These are phyloP conservation scores for Ganoderma multipileum DNA, from an alignment of 1,284 basidiomycete species.

Conservation along the genomic window DNA sequence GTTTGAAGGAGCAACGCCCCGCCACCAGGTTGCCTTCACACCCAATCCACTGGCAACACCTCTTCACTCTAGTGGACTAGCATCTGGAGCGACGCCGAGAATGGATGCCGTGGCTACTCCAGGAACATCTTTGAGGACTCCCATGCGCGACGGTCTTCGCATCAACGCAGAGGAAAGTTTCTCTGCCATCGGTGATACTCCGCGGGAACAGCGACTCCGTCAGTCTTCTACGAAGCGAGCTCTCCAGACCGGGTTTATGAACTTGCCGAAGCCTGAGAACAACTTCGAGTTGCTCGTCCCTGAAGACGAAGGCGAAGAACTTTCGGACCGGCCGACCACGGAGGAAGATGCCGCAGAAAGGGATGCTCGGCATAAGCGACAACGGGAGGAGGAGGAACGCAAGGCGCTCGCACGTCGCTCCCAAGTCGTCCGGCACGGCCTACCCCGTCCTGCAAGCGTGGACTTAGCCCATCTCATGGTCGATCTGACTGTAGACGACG, in stretches of 20 bases:
- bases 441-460: conserved; percentile 90
- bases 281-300: conserved; percentile 97
- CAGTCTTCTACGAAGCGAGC: conserved; percentile 71
- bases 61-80: conserved; percentile 53
- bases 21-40: conserved; percentile 87
- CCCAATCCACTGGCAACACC: conserved; percentile 97
- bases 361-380: conserved; percentile 78
- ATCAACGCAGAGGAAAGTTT: conserved; percentile 81
- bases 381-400: conserved; percentile 80
- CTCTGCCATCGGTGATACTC: conserved; percentile 68
- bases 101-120: conserved; percentile 49
- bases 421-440: conserved; percentile 80
- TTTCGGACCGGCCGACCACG: conserved; percentile 45
- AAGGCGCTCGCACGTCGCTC: conserved; percentile 84
- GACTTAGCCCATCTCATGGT: conserved; percentile 72
- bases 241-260: conserved; percentile 83
- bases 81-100: conserved; percentile 71
- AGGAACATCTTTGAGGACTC: conserved; percentile 87
- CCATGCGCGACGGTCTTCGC: conserved; percentile 88
- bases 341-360: conserved; percentile 95
- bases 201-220: conserved; percentile 74
- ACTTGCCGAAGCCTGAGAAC: conserved; percentile 93
- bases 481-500: conserved; percentile 60
- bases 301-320: conserved; percentile 77
- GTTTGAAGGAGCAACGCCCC: conserved; percentile 91